Conservation (phyloP, 78 protist genomes). For the Monocercomonoides exilis region DNA sequence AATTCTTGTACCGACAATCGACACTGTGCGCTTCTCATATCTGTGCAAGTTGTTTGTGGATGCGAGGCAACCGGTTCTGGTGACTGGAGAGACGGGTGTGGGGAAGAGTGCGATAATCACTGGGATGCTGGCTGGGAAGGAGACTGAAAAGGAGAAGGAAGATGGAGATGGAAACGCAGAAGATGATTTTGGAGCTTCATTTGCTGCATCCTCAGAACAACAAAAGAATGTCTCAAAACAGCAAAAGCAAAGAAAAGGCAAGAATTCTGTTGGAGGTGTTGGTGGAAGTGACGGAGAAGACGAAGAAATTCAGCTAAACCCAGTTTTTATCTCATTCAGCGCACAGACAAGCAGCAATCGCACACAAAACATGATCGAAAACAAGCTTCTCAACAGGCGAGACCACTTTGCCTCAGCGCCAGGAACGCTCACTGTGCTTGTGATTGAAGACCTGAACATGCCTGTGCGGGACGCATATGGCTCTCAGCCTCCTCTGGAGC, state of each 20-base stretch:
- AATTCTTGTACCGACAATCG: conserved; percentile 42
- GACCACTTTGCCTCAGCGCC: neutral
- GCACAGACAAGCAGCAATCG: conserved; percentile 12
- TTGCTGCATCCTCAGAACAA: neutral
- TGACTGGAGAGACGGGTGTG: conserved; percentile 35
- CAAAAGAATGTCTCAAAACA: too few relatives aligned
- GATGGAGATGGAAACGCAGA: neutral
- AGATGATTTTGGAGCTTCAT: neutral
- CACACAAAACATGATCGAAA: conserved; percentile 18
- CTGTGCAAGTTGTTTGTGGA: neutral
- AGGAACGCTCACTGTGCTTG: neutral
- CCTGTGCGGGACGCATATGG: conserved; percentile 33
- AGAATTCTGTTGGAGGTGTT: neutral
- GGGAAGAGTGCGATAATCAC: conserved; percentile 22
- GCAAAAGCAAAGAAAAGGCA: neutral
- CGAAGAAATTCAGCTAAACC: neutral
- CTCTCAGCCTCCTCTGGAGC: conserved; percentile 44
- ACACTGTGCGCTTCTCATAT: conserved; percentile 15
- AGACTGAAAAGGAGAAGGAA: neutral
- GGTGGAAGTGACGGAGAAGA: neutral
- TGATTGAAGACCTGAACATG: conserved; percentile 32
- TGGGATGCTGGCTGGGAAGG: neutral
- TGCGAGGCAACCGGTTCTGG: neutral
- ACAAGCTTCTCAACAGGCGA: neutral
- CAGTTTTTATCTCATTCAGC: neutral